Evolutionary conservation across 495 filamentous ascomycete species (phyloP).

Genomic region (Amorphotheca resinae): DNA sequence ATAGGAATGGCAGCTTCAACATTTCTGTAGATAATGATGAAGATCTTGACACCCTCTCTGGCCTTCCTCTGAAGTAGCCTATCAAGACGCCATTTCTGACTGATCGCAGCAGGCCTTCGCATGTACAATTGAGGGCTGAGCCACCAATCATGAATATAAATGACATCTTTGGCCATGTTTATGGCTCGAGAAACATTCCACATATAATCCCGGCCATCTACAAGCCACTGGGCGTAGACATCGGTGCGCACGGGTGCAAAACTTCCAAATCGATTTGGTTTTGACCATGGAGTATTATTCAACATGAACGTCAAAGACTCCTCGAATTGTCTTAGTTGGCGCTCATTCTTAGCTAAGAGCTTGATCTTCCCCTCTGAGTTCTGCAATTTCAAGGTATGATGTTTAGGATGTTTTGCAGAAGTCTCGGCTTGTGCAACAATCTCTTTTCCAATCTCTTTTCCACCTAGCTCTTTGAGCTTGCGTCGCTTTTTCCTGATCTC

Average conservation of each 20-base stretch:
- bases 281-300: constrained; percentile 64
- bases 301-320: constrained; percentile 83
- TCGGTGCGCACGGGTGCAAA: constrained; percentile 82
- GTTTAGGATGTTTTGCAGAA: constrained; percentile 52
- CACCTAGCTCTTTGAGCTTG: constrained; percentile 50
- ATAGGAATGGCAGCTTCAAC: constrained; percentile 97
- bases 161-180: constrained; percentile 94
- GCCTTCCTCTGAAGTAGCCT: constrained; percentile 90
- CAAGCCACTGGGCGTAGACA: constrained; percentile 92
- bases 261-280: constrained; percentile 75
- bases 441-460: constrained; percentile 45
- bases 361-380: constrained; percentile 86
- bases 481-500: constrained; percentile 46
- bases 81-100: constrained; percentile 97
- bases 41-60: constrained; percentile 90
- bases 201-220: constrained; percentile 97
- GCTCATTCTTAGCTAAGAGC: constrained; percentile 83
- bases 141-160: constrained; percentile 99
- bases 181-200: constrained; percentile 97
- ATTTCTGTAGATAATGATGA: constrained; percentile 96
- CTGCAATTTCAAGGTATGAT: constrained; percentile 70
- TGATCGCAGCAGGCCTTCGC: constrained; percentile 87
- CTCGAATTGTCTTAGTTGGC: constrained; percentile 82
- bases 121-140: constrained; percentile 93
- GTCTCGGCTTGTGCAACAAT: constrained; percentile 25